A percentile compares a stretch with the other conserved stretches of the same genome.
Conservation (phyloP, 768 basidiomycete species). For the Tulasnella sp. region DNA sequence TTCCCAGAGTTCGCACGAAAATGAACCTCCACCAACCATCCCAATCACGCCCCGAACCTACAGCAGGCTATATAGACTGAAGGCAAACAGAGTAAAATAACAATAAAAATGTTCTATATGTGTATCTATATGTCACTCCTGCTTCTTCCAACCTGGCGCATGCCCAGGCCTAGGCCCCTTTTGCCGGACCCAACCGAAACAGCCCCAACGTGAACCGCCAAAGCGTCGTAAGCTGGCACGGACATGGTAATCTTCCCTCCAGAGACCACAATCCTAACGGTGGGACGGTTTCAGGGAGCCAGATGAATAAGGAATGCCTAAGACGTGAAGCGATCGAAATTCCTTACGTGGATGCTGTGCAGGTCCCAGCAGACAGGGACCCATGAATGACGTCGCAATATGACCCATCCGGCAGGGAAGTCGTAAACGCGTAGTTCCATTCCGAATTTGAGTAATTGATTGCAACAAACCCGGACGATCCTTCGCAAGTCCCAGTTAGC, state of each 20-base stretch:
- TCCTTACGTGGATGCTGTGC: constrained; percentile 51
- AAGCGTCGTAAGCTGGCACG: constrained; percentile 49
- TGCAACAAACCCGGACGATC: constrained; percentile 55
- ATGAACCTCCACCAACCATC: neutral
- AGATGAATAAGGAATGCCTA: neutral
- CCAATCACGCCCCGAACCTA: neutral
- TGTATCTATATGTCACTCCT: neutral
- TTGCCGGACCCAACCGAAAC: neutral
- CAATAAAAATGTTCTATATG: neutral
- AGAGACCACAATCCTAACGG: constrained; percentile 46
- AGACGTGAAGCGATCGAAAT: neutral
- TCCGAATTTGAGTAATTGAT: constrained; percentile 59
- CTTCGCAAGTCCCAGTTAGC: constrained; percentile 35
- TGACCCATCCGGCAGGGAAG: constrained; percentile 51
- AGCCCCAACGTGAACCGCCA: constrained; percentile 30
- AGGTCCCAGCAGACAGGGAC: constrained; percentile 39
- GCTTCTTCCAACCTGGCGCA: neutral
- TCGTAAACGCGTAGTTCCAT: constrained; percentile 56
- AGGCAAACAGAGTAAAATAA: neutral
- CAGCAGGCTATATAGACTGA: neutral
- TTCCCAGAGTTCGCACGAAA: neutral
- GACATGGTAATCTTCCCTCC: constrained; percentile 46
- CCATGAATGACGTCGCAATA: constrained; percentile 70
- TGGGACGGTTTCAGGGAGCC: neutral
- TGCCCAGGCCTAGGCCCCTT: neutral